Percentiles rank a stretch among this genome's conserved stretches.
These are phyloP conservation scores for Fusarium aywerte DNA, from an alignment of 2,329 filamentous ascomycete species.

Conservation along the genomic window DNA sequence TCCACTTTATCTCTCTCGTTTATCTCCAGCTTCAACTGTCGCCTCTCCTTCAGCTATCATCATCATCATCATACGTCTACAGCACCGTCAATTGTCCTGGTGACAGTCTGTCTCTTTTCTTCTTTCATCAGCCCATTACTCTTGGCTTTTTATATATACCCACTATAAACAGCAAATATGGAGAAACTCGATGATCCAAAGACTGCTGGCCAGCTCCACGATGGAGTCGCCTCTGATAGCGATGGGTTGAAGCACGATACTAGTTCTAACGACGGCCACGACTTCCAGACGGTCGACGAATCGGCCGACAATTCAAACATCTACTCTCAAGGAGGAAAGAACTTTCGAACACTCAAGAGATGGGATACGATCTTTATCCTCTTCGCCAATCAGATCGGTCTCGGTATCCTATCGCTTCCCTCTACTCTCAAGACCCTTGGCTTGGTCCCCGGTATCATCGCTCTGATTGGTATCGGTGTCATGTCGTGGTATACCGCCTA, in stretches of 20 bases:
- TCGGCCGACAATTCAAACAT: slow-evolving; percentile 37
- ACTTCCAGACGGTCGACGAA: slow-evolving; percentile 29
- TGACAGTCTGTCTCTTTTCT: neutral
- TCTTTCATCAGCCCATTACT: neutral
- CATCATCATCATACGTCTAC: neutral
- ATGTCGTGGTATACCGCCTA: slow-evolving; percentile 68
- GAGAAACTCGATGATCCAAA: slow-evolving; percentile 11
- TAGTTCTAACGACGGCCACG: slow-evolving; percentile 13
- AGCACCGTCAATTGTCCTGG: neutral
- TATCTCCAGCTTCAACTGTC: slow-evolving; percentile 3
- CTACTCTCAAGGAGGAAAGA: slow-evolving; percentile 40
- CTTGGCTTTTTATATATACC: neutral
- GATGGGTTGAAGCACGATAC: slow-evolving; percentile 22
- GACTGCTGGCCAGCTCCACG: slow-evolving; percentile 16
- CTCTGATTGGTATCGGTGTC: slow-evolving; percentile 72
- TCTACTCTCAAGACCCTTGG: slow-evolving; percentile 74
- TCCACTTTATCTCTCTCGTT: neutral
- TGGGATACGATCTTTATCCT: slow-evolving; percentile 43
- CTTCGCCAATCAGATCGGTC: slow-evolving; percentile 44
- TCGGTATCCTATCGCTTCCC: slow-evolving; percentile 70
- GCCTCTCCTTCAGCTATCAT: neutral
- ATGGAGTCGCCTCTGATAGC: slow-evolving; percentile 25
- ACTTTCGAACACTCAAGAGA: slow-evolving; percentile 39
- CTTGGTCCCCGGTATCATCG: slow-evolving; percentile 72
- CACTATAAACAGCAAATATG: slow-evolving; percentile 2